These are phyloP conservation scores for Huntiella abstrusa DNA, from an alignment of 2,329 filamentous ascomycete genomes.

Conservation along the genomic window DNA sequence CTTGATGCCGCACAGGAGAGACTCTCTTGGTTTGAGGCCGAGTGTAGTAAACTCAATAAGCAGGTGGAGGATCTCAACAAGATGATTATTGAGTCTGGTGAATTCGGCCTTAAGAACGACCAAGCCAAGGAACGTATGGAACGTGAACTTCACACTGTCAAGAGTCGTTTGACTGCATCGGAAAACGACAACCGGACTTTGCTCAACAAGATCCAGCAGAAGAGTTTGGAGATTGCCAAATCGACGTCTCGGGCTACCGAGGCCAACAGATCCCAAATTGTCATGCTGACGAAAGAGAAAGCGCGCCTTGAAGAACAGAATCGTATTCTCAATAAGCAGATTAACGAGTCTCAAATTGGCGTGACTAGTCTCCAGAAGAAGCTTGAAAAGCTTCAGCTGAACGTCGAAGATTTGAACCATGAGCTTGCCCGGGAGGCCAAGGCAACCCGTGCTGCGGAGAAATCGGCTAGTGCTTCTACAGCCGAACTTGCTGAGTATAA, in stretches of 20 bases:
- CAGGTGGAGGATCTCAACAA: conserved; percentile 76
- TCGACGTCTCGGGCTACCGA: conserved; percentile 75
- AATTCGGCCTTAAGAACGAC: conserved; percentile 76
- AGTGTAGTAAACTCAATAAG: conserved; percentile 55
- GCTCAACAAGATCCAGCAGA: conserved; percentile 95
- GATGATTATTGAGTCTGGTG: conserved; percentile 72
- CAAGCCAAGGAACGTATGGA: conserved; percentile 88
- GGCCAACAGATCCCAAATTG: conserved; percentile 57
- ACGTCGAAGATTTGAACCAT: conserved; percentile 79
- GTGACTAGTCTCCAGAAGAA: conserved; percentile 81
- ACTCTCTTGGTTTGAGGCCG: conserved; percentile 59
- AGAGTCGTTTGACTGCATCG: conserved; percentile 72
- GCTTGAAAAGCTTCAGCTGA: conserved; percentile 77
- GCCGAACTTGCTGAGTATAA: conserved; percentile 79
- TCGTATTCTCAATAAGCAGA: conserved; percentile 59
- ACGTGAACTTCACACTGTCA: conserved; percentile 75
- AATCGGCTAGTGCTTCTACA: conserved; percentile 59
- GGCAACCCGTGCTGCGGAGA: conserved; percentile 74
- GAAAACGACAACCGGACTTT: conserved; percentile 91
- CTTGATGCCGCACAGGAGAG: conserved; percentile 61
- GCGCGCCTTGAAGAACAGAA: conserved; percentile 65
- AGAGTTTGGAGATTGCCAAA: conserved; percentile 86
- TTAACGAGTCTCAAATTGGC: conserved; percentile 68
- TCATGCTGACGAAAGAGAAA: conserved; percentile 67
- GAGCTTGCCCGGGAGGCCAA: conserved; percentile 83